Conservation (phyloP, 345 rosid species). For the Bretschneidera sinensis region DNA sequence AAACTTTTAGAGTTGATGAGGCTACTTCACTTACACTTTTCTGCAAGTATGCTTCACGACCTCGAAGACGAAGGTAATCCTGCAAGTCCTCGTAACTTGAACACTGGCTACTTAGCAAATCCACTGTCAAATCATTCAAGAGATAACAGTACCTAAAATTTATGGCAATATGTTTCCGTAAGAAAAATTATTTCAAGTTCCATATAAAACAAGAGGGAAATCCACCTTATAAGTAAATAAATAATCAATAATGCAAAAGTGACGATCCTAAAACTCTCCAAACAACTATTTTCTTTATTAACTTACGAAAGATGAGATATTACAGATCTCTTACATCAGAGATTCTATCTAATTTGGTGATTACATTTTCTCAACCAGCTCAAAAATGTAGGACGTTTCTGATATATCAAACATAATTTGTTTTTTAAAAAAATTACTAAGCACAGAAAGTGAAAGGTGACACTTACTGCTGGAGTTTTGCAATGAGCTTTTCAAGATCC, state of each 20-base stretch:
- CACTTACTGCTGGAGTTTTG: conserved; percentile 87
- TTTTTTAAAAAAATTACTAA: not conserved
- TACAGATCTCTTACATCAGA: not conserved
- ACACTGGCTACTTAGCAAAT: conserved; percentile 57
- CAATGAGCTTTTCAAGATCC: conserved; percentile 88
- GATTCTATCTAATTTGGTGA: not conserved
- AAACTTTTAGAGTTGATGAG: conserved; percentile 4
- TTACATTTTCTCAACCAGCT: not conserved
- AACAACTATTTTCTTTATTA: too few relatives aligned
- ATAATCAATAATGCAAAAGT: too few relatives aligned
- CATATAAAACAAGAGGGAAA: conserved; percentile 9
- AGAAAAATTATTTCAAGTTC: conserved; percentile 5
- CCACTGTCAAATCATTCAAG: conserved; percentile 73
- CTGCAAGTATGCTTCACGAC: conserved; percentile 86
- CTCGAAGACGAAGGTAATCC: conserved; percentile 71
- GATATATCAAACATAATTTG: conserved; percentile 8
- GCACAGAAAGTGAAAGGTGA: conserved; percentile 8
- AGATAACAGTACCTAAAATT: conserved; percentile 81
- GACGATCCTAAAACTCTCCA: not conserved
- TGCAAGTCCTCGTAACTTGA: conserved; percentile 67
- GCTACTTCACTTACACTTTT: conserved; percentile 57
- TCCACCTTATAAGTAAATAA: conserved; percentile 1
- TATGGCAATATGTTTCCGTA: not conserved
- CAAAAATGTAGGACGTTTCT: not conserved
- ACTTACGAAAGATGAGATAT: too few relatives aligned